Evolutionary conservation across 306 rosid genomes (phyloP), one percentile per base, ranked within the genome.

Genomic region (Ziziphus jujuba): DNA sequence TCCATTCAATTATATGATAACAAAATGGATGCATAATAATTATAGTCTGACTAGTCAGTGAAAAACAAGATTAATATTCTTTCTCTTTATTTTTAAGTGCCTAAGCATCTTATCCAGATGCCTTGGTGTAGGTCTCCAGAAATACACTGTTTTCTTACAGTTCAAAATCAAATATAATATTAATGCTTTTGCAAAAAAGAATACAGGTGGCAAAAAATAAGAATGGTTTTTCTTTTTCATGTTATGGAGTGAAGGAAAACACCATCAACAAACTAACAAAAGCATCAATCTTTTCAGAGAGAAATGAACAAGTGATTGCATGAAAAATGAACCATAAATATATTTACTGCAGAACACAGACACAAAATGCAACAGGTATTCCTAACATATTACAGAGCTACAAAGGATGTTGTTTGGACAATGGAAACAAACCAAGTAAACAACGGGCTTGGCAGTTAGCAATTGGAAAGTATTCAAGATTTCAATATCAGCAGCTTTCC

Each of bases 401-500:
- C 13, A 35, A 7, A 2, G 16, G 14, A 19, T 33, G 8, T 36
- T 33, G n/a, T 5, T 47, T 9, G 21, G 2, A 25, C 28, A 34
- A 59, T 44, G 35, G 47, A 55, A 67, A 69, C 53, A 74, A 79
- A 93, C 99, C 92, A 93, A 77, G 84, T 90, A 93, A 49, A 93
- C 95, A 85, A 93, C 97, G 23, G 97, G 95, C 65, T 93, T 93
- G 70, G 99, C 99, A 43, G 96, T 86, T 36, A 93, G 96, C 90
- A 93, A 82, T 80, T 93, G 99, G 66, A 90, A 90, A 65, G 97
- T 75, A 87, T 93, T 93, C 56, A 90, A 55, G 75, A 93, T 87
- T 80, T 93, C 99, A 22, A 81, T 70, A 43, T 93, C 99, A 65
- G 99, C 96, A 80, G 96, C 82, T 73, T 93, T 90, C 99, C 99